Evolutionary conservation across 305 asterid species (phyloP).

Genomic region (Fraxinus paxiana): DNA sequence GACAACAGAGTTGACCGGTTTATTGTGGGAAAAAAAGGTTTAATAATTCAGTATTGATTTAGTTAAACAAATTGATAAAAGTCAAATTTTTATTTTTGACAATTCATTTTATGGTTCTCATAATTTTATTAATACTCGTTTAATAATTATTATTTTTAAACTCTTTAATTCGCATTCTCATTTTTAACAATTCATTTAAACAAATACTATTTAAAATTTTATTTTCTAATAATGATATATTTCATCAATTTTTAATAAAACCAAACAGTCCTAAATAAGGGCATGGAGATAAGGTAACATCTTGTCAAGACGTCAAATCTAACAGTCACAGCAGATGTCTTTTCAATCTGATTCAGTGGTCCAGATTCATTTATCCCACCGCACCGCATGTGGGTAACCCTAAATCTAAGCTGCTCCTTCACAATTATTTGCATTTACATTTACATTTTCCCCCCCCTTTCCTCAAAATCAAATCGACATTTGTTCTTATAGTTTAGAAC

Average conservation of each 20-base stretch:
- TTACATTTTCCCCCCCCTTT: not conserved
- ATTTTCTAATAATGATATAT: too few relatives aligned
- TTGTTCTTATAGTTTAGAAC: not conserved
- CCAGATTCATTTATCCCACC: not conserved
- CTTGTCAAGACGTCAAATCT: slow-evolving; percentile 26
- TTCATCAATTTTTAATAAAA: too few relatives aligned
- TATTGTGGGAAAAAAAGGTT: not conserved
- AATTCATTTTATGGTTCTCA: too few relatives aligned
- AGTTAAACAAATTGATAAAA: not conserved
- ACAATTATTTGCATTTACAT: not conserved
- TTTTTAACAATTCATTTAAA: too few relatives aligned
- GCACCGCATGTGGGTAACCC: not conserved
- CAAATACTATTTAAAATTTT: too few relatives aligned
- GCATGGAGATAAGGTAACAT: slow-evolving; percentile 6
- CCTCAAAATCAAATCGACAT: not conserved
- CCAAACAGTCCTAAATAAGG: not conserved
- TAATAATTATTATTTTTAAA: too few relatives aligned
- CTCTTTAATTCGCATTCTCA: not conserved
- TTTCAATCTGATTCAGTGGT: not conserved
- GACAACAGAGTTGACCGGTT: not conserved
- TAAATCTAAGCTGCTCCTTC: not conserved
- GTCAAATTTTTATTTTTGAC: not conserved
- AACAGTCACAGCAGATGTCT: not conserved
- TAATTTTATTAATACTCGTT: not conserved
- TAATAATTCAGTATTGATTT: not conserved